Evolutionary conservation across 306 rosid species (phyloP).

Genomic region (Casuarina equisetifolia): DNA sequence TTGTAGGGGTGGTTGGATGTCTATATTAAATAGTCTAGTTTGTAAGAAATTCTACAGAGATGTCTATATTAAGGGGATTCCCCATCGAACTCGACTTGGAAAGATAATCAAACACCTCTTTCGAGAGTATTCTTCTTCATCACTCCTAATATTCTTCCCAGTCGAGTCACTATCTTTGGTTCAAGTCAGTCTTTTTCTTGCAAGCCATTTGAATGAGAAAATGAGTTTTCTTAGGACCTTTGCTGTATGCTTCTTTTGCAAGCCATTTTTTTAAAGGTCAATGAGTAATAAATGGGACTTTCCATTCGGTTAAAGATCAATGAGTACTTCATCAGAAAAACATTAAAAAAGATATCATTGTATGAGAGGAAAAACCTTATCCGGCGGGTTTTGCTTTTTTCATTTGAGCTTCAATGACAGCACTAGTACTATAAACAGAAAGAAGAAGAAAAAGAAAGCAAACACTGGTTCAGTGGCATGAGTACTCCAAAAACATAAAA

Average conservation of each 20-base stretch:
- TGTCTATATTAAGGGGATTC: slow-evolving; percentile 19
- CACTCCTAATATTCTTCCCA: background rate
- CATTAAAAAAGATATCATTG: background rate
- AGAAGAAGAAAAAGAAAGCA: background rate
- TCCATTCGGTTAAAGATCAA: background rate
- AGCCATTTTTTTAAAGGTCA: background rate
- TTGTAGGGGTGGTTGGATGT: slow-evolving; percentile 38
- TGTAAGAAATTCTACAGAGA: slow-evolving; percentile 19
- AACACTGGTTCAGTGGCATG: background rate
- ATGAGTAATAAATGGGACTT: background rate
- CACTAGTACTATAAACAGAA: background rate
- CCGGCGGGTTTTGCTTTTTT: background rate
- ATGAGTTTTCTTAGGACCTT: background rate
- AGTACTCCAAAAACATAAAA: no score
- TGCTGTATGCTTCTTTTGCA: background rate
- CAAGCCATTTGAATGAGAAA: no score
- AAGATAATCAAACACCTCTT: background rate
- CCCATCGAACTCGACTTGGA: slow-evolving; percentile 6
- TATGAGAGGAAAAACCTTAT: background rate
- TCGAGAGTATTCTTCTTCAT: background rate
- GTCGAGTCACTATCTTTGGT: background rate
- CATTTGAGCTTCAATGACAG: background rate
- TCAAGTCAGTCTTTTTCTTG: no score
- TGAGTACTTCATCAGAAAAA: no score
- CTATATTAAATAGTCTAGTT: slow-evolving; percentile 10